A percentile compares a stretch with the other conserved stretches of the same genome.
These are phyloP conservation scores for Solanum medicagineum DNA, from an alignment of 257 asterid species.

Conservation along the genomic window DNA sequence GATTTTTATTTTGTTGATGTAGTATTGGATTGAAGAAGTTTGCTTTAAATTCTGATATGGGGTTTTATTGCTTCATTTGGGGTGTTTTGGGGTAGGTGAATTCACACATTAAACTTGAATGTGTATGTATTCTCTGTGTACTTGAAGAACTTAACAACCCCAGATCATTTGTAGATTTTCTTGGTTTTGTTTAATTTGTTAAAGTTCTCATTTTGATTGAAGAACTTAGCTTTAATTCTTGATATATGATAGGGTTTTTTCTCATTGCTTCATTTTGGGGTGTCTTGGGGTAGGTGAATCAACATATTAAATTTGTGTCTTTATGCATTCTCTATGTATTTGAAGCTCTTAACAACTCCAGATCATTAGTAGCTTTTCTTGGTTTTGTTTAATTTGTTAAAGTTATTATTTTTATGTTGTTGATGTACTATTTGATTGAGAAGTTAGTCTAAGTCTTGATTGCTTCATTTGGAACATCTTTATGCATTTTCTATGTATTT, in stretches of 20 bases:
- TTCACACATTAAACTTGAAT: neutral
- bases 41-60: neutral
- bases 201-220: neutral
- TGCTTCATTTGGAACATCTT: neutral
- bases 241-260: neutral
- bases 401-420: neutral
- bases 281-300: neutral
- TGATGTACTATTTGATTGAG: neutral
- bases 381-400: neutral
- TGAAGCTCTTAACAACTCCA: neutral
- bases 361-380: neutral
- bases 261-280: neutral
- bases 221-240: neutral
- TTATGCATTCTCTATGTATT: neutral
- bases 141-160: neutral
- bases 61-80: neutral
- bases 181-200: neutral
- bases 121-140: neutral
- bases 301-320: neutral
- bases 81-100: neutral
- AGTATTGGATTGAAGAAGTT: neutral
- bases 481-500: neutral
- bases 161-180: neutral
- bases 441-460: neutral
- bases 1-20: neutral